Percentiles rank a stretch among this genome's conserved stretches.
phyloP scores from a whole-genome alignment of 768 basidiomycete genomes.

The Leccinum ochraceum region DNA sequence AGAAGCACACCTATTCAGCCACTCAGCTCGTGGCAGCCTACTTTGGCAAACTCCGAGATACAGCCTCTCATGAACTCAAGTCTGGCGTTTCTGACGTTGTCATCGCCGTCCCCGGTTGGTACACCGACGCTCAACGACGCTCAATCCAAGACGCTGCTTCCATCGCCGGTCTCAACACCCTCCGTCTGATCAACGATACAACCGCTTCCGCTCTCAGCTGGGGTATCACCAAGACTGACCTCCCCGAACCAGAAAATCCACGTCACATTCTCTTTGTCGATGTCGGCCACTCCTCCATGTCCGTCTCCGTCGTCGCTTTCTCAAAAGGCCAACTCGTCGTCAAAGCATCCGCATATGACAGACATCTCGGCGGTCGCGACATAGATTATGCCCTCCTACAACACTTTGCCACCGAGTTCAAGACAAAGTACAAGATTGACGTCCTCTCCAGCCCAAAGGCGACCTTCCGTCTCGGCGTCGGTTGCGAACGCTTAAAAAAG shows the following conservation, averaged over 20 bases:
- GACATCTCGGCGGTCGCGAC: slow-evolving; percentile 93
- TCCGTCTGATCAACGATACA: slow-evolving; percentile 96
- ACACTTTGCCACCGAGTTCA: slow-evolving; percentile 92
- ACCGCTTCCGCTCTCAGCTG: slow-evolving; percentile 96
- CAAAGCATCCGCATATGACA: slow-evolving; percentile 88
- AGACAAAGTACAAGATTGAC: slow-evolving; percentile 97
- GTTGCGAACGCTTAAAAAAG: slow-evolving; percentile 96
- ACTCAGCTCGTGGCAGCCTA: slow-evolving; percentile 94
- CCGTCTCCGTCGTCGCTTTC: slow-evolving; percentile 87
- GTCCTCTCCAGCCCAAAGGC: slow-evolving; percentile 91
- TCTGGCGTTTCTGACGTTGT: slow-evolving; percentile 86
- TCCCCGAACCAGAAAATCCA: slow-evolving; percentile 81
- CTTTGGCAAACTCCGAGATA: slow-evolving; percentile 89
- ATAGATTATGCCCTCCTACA: slow-evolving; percentile 89
- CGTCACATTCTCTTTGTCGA: slow-evolving; percentile 93
- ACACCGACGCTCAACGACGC: slow-evolving; percentile 89
- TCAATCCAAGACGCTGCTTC: slow-evolving; percentile 87
- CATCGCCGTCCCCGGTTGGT: slow-evolving; percentile 97
- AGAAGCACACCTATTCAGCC: slow-evolving; percentile 74
- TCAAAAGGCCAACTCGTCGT: slow-evolving; percentile 90
- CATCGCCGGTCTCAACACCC: slow-evolving; percentile 86
- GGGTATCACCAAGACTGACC: slow-evolving; percentile 98
- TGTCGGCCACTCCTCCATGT: slow-evolving; percentile 90
- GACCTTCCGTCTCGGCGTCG: slow-evolving; percentile 82
- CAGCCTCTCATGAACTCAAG: slow-evolving; percentile 82